Base-by-base conservation (phyloP, 2,329 filamentous ascomycete species). In the Domatiomyces catenatus region DNA sequence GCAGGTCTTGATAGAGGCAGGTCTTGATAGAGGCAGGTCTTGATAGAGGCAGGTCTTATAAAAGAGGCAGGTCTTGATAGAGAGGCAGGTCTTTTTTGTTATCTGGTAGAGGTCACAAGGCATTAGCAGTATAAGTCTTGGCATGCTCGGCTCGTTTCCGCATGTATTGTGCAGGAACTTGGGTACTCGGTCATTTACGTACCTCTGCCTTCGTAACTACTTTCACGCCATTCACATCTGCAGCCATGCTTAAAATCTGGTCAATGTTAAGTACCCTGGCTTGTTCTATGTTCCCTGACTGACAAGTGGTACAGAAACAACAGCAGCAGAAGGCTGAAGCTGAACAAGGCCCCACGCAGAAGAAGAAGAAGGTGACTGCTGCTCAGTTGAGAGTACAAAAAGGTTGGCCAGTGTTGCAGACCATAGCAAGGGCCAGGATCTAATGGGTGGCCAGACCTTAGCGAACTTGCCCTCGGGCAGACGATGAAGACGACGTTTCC, bases 351-450 rank as follows among this genome's bases (percentile, higher is more conserved):
- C 82, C 84, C 59, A 83, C 81, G 15, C 78, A 81, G 50, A 94
- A 88, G 74, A 96, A 95, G 79, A 96, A 95, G 79, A 96, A 95
- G 75, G 89, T 98, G 58, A 96, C 92, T 19, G 87, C 92, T 17
- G 92, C 92, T 50, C 89, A 96, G 71, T 73, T 96, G 56, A 84
- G 92, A 54, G 88, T 95, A 54, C 92, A 96, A 70, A 94, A 94
- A 78, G 92, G 90, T 93, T 71, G 50, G 64, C 62, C 49, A 48
- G 15, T 5, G 19, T 44, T 45, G n/a, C 43, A 45, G n/a, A 26
- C 19, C 5, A 45, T 15, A 17, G 50, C 20, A 18, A 44, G 32
- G 47, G 22, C 28, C 22, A 22, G 5, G 24, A 7, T 10, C 42
- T 49, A 15, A 49, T 42, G n/a, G 24, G 18, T 15, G 20, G 42